Conservation (phyloP, 805 yeast genomes). For the Myxozyma sirexii region DNA sequence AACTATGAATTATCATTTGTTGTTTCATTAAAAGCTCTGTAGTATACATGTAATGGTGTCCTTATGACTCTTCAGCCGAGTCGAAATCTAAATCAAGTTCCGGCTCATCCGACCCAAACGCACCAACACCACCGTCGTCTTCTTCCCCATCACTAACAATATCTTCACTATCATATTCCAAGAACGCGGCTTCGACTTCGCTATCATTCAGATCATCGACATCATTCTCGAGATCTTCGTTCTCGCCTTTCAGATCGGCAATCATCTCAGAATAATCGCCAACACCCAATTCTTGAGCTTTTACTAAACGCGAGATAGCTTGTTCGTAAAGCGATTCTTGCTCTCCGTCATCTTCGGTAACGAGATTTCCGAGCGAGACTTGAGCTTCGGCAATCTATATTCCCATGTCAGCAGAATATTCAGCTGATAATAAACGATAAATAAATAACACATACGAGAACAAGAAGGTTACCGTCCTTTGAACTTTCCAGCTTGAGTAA, state of each 20-base stretch:
- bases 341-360: conserved; percentile 61
- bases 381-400: conserved; percentile 74
- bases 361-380: conserved; percentile 75
- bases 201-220: not conserved
- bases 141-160: not conserved
- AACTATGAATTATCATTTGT: too few relatives aligned
- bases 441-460: conserved; percentile 13
- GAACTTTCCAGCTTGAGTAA: not conserved
- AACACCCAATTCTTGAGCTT: conserved; percentile 62
- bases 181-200: not conserved
- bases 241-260: conserved; percentile 38
- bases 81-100: not conserved
- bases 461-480: conserved; percentile 13
- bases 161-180: not conserved
- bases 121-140: not conserved
- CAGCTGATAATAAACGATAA: not conserved
- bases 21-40: too few relatives aligned
- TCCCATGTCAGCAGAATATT: not conserved
- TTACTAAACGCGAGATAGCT: conserved; percentile 69
- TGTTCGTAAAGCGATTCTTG: conserved; percentile 66
- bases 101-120: too few relatives aligned
- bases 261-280: conserved; percentile 45
- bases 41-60: too few relatives aligned
- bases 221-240: conserved; percentile 10
- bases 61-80: too few relatives aligned